Evolutionary conservation across 2,329 filamentous ascomycete species (phyloP).

Genomic region (Epichloe baconii): DNA sequence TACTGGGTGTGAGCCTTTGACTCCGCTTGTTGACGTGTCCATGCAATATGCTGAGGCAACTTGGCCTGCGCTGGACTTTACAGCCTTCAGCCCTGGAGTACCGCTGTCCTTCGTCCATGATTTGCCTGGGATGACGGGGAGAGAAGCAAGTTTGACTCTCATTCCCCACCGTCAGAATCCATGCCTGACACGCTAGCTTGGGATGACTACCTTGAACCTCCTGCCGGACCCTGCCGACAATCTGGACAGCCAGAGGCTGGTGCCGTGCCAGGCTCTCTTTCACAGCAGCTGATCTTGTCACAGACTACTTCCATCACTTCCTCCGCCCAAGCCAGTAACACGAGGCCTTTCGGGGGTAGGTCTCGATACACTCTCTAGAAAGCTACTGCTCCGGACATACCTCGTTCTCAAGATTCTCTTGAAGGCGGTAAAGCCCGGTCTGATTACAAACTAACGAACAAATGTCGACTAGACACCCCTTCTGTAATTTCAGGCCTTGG

Average conservation of each 20-base stretch:
- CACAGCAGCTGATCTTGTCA: slow-evolving; percentile 38
- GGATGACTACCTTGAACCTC: slow-evolving; percentile 29
- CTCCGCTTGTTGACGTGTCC: slow-evolving; percentile 36
- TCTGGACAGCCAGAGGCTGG: slow-evolving; percentile 6
- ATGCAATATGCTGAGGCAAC: slow-evolving; percentile 24
- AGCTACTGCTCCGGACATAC: slow-evolving; percentile 12
- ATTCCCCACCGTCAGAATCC: slow-evolving; percentile 22
- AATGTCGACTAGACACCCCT: slow-evolving; percentile 11
- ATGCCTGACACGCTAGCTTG: slow-evolving; percentile 45
- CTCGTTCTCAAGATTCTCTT: slow-evolving; percentile 20
- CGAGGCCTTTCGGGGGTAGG: slow-evolving; percentile 43
- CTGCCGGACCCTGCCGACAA: slow-evolving; percentile 13
- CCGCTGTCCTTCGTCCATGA: slow-evolving; percentile 23
- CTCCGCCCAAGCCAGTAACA: slow-evolving; percentile 35
- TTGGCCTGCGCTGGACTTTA: slow-evolving; percentile 27
- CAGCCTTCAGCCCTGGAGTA: slow-evolving; percentile 20
- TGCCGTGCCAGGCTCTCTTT: slow-evolving; percentile 32
- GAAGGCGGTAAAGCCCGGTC: slow-evolving; percentile 8
- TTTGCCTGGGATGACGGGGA: slow-evolving; percentile 14
- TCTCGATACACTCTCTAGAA: slow-evolving; percentile 32
- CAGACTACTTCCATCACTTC: slow-evolving; percentile 40
- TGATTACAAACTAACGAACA: slow-evolving; percentile 8
- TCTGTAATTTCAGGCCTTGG: slow-evolving; percentile 13
- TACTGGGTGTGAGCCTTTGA: slow-evolving; percentile 35
- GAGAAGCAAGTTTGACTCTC: slow-evolving; percentile 13